Evolutionary conservation across 2,329 filamentous ascomycete genomes (phyloP).

Genomic region (Raffaelea albimanens): DNA sequence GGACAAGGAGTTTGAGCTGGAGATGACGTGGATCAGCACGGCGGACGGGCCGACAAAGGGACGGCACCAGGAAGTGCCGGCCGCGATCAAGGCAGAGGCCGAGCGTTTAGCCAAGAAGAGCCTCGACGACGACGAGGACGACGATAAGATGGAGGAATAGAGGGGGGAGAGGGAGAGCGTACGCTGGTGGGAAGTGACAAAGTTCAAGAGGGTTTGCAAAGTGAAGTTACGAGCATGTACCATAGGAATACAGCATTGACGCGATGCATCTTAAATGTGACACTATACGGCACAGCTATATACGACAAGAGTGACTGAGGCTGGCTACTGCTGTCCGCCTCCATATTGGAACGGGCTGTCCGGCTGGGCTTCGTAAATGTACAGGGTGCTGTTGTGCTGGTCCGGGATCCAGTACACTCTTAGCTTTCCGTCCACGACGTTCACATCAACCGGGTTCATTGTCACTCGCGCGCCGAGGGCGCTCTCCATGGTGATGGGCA

Average conservation of each 20-base stretch:
- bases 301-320: no score
- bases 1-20: slow-evolving; percentile 98
- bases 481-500: slow-evolving; percentile 33
- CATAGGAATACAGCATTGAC: no score
- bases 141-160: slow-evolving; percentile 88
- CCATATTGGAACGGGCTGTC: slow-evolving; percentile 1
- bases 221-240: no score
- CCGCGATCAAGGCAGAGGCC: slow-evolving; percentile 81
- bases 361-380: slow-evolving; percentile 1
- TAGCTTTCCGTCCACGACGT: slow-evolving; percentile 31
- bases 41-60: slow-evolving; percentile 83
- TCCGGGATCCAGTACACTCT: slow-evolving; percentile 38
- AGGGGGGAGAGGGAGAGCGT: slow-evolving; percentile 6
- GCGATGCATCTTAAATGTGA: no score
- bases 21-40: slow-evolving; percentile 96
- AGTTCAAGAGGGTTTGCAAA: no score
- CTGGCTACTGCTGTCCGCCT: background rate
- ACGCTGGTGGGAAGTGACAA: no score
- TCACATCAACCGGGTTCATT: slow-evolving; percentile 38
- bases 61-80: slow-evolving; percentile 85
- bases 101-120: slow-evolving; percentile 87
- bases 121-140: slow-evolving; percentile 69
- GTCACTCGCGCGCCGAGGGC: slow-evolving; percentile 29
- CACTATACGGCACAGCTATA: no score
- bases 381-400: slow-evolving; percentile 32